Percentiles rank a stretch among this genome's conserved stretches.
phyloP scores from a whole-genome alignment of 2,329 filamentous ascomycete species.

The Cordyceps fumosorosea region DNA sequence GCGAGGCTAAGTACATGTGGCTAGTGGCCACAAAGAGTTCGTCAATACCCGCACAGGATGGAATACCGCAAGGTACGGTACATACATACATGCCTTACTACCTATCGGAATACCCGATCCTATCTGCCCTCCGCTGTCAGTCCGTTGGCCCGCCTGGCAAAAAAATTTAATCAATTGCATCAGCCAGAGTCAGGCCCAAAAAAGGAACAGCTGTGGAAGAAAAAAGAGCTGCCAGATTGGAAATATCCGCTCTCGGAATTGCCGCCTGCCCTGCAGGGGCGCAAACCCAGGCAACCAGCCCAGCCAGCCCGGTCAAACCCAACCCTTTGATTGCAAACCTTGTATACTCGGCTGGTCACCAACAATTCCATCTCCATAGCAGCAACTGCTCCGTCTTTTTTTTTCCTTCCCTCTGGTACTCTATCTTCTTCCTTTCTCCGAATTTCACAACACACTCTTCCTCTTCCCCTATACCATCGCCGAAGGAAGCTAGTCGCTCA shows the following conservation, averaged over 20 bases:
- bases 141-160: conserved; percentile 2
- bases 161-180: conserved; percentile 2
- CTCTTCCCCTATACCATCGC: background rate
- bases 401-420: background rate
- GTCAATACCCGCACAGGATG: conserved; percentile 1
- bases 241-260: conserved; percentile 12
- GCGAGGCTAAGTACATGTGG: background rate
- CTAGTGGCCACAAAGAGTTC: background rate
- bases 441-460: background rate
- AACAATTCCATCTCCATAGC: conserved; percentile 1
- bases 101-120: background rate
- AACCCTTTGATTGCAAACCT: conserved; percentile 11
- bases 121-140: background rate
- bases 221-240: background rate
- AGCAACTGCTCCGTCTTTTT: background rate
- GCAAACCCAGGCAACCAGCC: background rate
- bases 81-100: too few relatives aligned
- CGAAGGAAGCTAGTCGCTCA: background rate
- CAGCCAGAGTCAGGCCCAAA: background rate
- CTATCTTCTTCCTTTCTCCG: background rate
- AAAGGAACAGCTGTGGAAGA: background rate
- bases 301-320: conserved; percentile 2
- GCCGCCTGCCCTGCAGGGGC: conserved; percentile 3
- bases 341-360: conserved; percentile 8
- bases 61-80: too few relatives aligned